A percentile compares a stretch with the other conserved stretches of the same genome.
Conservation (phyloP, 495 filamentous ascomycete species). For the Trichoderma erinaceum region DNA sequence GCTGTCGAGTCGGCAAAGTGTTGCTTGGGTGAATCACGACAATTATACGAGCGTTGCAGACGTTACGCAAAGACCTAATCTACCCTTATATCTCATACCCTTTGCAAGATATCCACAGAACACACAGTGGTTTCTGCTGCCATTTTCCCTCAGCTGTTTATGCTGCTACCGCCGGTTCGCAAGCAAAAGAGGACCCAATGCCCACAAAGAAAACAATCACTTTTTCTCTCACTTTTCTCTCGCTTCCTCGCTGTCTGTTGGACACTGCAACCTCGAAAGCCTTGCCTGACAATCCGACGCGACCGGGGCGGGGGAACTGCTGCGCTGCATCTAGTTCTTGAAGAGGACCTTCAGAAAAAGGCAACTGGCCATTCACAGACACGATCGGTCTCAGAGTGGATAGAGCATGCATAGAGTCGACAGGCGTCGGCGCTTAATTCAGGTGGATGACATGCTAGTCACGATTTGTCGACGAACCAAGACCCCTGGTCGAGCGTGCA, state of each 20-base stretch:
- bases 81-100: too few species aligned
- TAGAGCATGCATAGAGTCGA: conserved; percentile 14
- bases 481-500: neutral
- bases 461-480: conserved; percentile 9
- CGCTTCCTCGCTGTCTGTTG: neutral
- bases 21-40: neutral
- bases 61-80: too few species aligned
- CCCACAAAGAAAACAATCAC: neutral
- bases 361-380: conserved; percentile 15
- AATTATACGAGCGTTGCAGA: neutral
- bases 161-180: too few species aligned
- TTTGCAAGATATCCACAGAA: too few species aligned
- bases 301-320: conserved; percentile 8
- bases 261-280: neutral
- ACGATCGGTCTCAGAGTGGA: neutral
- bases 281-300: neutral
- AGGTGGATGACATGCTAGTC: conserved; percentile 16
- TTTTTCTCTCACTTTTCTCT: neutral
- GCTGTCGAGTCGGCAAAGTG: neutral
- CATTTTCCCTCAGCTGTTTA: too few species aligned
- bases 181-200: too few species aligned
- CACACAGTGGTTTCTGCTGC: too few species aligned
- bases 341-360: neutral
- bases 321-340: conserved; percentile 11
- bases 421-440: conserved; percentile 19